Conservation (phyloP, 306 rosid genomes). For the Cucurbita argyrosperma region DNA sequence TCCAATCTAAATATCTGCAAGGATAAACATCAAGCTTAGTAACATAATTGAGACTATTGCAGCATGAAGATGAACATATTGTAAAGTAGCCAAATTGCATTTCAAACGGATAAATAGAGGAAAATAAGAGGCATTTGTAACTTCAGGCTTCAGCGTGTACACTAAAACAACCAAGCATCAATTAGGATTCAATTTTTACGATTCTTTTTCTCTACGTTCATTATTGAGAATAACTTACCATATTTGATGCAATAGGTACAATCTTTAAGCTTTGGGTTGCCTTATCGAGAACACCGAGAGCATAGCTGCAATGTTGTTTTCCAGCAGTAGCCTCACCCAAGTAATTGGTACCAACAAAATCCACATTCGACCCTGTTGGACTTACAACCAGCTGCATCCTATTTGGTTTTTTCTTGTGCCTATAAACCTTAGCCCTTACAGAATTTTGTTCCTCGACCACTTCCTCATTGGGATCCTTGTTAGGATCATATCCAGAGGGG, state of each 20-base stretch:
- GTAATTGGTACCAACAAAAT: constrained; percentile 70
- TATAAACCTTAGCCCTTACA: constrained; percentile 21
- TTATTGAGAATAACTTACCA: constrained; percentile 26
- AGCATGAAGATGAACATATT: neutral
- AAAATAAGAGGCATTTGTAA: neutral
- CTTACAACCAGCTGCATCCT: constrained; percentile 64
- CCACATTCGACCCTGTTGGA: constrained; percentile 40
- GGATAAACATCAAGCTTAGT: neutral
- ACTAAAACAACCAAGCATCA: neutral
- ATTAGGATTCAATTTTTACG: neutral
- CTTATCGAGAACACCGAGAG: constrained; percentile 74
- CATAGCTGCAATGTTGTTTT: constrained; percentile 32
- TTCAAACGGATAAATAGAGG: neutral
- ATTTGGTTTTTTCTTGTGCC: constrained; percentile 27
- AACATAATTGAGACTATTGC: neutral
- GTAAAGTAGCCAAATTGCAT: neutral
- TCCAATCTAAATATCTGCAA: constrained; percentile 75
- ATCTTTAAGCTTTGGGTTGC: constrained; percentile 39
- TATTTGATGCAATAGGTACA: constrained; percentile 50
- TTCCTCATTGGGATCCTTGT: neutral
- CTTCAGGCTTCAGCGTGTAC: neutral
- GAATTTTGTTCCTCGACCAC: constrained; percentile 4
- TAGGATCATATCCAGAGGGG: constrained; percentile 64
- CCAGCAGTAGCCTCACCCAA: constrained; percentile 61
- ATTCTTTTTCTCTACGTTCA: neutral